Evolutionary conservation across 768 basidiomycete genomes (phyloP).

Genomic region (Mycena epipterygia): DNA sequence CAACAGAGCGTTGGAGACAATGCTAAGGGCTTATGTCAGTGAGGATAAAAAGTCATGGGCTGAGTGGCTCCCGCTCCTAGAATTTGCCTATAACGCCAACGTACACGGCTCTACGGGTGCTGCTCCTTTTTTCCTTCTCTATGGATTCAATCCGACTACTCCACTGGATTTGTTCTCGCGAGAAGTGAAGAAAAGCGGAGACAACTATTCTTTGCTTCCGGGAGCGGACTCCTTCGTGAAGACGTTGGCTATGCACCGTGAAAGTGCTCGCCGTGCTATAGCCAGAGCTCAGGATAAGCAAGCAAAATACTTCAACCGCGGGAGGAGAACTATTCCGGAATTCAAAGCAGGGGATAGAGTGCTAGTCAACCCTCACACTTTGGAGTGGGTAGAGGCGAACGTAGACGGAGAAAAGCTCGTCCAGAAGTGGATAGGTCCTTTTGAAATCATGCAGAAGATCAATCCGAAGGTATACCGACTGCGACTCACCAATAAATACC

Average conservation of each 20-base stretch:
- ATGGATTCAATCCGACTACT: neutral
- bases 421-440: slow-evolving; percentile 2
- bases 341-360: neutral
- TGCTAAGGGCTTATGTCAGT: too few species aligned
- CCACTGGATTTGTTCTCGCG: neutral
- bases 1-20: too few species aligned
- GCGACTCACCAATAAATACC: neutral
- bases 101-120: neutral
- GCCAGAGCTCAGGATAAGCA: neutral
- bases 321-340: neutral
- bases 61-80: neutral
- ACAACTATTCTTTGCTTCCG: neutral
- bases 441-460: neutral
- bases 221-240: neutral
- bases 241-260: neutral
- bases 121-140: neutral
- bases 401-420: neutral
- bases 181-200: neutral
- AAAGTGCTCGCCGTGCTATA: neutral
- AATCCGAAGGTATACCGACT: neutral
- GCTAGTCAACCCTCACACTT: neutral
- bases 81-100: neutral
- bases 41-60: neutral
- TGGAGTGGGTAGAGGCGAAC: neutral
- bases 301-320: neutral